Conservation (phyloP, 2,329 filamentous ascomycete species). For the Neonectria sp. region DNA sequence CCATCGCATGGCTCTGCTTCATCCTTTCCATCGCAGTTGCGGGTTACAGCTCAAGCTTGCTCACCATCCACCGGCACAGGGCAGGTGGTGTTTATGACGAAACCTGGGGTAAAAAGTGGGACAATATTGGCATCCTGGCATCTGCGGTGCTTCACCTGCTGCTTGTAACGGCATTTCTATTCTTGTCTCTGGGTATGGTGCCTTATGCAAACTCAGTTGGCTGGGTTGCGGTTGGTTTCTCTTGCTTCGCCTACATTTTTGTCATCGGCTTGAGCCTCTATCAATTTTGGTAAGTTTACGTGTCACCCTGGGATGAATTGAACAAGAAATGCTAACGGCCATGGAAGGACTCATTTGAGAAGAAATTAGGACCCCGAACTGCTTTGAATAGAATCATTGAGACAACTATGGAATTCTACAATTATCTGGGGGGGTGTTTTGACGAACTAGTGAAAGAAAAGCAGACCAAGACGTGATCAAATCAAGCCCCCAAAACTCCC, state of each 20-base stretch:
- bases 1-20: constrained; percentile 5
- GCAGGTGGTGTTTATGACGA: not conserved
- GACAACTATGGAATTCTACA: not conserved
- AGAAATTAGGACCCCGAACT: not conserved
- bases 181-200: not conserved
- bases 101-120: not conserved
- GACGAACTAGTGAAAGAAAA: not conserved
- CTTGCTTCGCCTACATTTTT: not conserved
- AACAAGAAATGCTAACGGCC: not conserved
- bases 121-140: not conserved
- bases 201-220: not conserved
- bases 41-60: constrained; percentile 2
- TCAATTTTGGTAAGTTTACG: not conserved
- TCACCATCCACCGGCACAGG: not conserved
- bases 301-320: not conserved
- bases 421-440: not conserved
- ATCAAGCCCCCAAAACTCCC: constrained; percentile 10
- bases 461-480: not conserved
- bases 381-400: not conserved
- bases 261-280: not conserved
- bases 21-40: constrained; percentile 1
- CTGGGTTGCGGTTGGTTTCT: constrained; percentile 2
- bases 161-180: not conserved
- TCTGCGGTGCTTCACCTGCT: constrained; percentile 1
- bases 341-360: not conserved